Conservation (phyloP, 2,329 filamentous ascomycete species). For the Dactylellina parvicollis region DNA sequence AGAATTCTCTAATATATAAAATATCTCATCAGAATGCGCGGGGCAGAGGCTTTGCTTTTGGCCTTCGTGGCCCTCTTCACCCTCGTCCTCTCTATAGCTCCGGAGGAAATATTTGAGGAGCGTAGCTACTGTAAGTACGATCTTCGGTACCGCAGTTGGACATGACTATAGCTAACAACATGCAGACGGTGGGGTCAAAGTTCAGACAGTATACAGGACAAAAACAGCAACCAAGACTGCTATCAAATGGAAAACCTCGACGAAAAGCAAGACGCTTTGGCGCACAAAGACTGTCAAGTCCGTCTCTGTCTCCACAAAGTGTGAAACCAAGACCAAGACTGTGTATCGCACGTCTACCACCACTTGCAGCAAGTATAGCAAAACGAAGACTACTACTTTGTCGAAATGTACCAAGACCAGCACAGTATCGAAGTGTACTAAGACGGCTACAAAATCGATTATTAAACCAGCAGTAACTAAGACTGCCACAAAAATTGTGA, state of each 20-base stretch:
- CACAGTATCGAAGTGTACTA: slow-evolving; percentile 7
- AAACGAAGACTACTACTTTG: slow-evolving; percentile 13
- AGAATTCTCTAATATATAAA: slow-evolving; percentile 7
- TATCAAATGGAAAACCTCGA: slow-evolving; percentile 22
- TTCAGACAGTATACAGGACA: slow-evolving; percentile 22
- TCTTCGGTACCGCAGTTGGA: not conserved
- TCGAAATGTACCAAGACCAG: slow-evolving; percentile 3
- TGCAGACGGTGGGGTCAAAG: not conserved
- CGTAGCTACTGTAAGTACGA: slow-evolving; percentile 41
- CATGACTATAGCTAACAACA: not conserved
- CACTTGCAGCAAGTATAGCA: slow-evolving; percentile 7
- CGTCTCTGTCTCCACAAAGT: slow-evolving; percentile 31
- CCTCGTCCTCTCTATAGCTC: slow-evolving; percentile 10
- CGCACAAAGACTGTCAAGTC: slow-evolving; percentile 19
- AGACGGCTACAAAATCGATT: slow-evolving; percentile 8
- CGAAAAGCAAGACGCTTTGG: slow-evolving; percentile 10
- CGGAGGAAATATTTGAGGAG: slow-evolving; percentile 15
- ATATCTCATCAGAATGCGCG: slow-evolving; percentile 16
- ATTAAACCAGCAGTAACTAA: not conserved
- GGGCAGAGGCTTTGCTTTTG: slow-evolving; percentile 24
- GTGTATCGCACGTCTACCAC: slow-evolving; percentile 16
- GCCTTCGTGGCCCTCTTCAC: slow-evolving; percentile 26
- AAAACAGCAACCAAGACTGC: slow-evolving; percentile 27
- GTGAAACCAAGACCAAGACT: slow-evolving; percentile 33
- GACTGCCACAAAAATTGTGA: not conserved